Conservation (phyloP, 2,329 filamentous ascomycete genomes). For the Scytalidium sp. region DNA sequence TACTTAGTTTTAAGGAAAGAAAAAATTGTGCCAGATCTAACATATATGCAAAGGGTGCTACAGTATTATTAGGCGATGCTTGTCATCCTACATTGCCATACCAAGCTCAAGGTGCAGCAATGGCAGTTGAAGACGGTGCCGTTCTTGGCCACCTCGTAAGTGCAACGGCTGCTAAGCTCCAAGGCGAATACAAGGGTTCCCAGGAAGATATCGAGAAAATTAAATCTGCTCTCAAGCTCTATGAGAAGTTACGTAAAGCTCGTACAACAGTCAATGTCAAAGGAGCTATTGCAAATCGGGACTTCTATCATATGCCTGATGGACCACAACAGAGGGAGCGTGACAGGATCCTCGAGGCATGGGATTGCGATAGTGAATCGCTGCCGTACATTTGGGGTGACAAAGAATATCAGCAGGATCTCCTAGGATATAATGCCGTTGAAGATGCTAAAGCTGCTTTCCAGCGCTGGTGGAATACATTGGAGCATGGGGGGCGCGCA, state of each 20-base stretch:
- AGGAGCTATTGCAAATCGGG: background rate
- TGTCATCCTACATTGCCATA: constrained; percentile 62
- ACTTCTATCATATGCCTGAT: constrained; percentile 6
- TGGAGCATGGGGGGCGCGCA: background rate
- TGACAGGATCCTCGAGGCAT: background rate
- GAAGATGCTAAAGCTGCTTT: background rate
- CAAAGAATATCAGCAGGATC: background rate
- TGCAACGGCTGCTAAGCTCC: constrained; percentile 11
- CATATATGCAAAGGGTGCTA: background rate
- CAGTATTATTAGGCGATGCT: constrained; percentile 46
- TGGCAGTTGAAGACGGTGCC: constrained; percentile 56
- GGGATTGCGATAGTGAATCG: background rate
- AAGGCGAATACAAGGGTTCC: constrained; percentile 29
- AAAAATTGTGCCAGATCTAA: background rate
- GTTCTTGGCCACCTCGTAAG: constrained; percentile 52
- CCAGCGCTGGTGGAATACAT: background rate
- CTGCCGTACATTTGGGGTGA: background rate
- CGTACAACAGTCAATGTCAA: constrained; percentile 44
- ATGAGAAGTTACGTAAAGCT: constrained; percentile 45
- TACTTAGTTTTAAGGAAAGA: background rate
- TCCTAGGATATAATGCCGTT: background rate
- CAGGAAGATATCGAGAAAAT: constrained; percentile 24
- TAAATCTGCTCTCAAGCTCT: constrained; percentile 27
- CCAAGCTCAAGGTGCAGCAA: constrained; percentile 49
- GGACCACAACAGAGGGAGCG: constrained; percentile 1